Conservation (phyloP, 345 rosid genomes). For the Gossypium australe region DNA sequence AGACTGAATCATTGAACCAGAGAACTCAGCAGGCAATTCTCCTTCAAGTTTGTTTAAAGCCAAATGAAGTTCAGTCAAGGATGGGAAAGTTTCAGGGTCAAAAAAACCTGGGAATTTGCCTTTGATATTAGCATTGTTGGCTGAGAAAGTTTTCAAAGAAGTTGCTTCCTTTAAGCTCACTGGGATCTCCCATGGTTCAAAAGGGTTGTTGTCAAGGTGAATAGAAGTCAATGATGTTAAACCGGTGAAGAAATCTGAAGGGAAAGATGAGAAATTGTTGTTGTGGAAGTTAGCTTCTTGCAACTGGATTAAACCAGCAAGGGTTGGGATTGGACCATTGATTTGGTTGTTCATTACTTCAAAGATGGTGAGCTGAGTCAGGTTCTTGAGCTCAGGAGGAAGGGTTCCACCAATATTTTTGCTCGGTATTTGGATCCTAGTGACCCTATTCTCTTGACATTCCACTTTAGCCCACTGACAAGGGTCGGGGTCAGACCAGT, state of each 20-base stretch:
- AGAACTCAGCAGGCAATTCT: slow-evolving; percentile 37
- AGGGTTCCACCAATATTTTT: slow-evolving; percentile 41
- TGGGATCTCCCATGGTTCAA: slow-evolving; percentile 50
- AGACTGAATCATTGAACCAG: slow-evolving; percentile 28
- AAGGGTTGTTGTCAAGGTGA: slow-evolving; percentile 43
- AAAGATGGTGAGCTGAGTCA: slow-evolving; percentile 31
- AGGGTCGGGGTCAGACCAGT: slow-evolving; percentile 62
- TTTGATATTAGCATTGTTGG: slow-evolving; percentile 34
- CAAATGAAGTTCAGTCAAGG: slow-evolving; percentile 37
- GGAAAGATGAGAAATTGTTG: slow-evolving; percentile 48
- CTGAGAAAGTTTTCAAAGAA: slow-evolving; percentile 44
- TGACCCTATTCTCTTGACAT: slow-evolving; percentile 36
- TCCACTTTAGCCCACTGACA: slow-evolving; percentile 52
- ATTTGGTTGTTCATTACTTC: slow-evolving; percentile 50
- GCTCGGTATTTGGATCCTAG: slow-evolving; percentile 52
- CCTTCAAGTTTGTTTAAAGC: slow-evolving; percentile 49
- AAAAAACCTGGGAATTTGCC: slow-evolving; percentile 56
- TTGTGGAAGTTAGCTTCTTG: slow-evolving; percentile 28
- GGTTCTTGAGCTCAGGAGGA: slow-evolving; percentile 44
- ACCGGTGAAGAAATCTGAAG: slow-evolving; percentile 55
- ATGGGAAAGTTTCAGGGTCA: slow-evolving; percentile 28
- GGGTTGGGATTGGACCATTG: slow-evolving; percentile 50
- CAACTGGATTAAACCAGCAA: slow-evolving; percentile 41
- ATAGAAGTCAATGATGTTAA: slow-evolving; percentile 35
- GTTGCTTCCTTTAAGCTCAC: slow-evolving; percentile 35